Percentiles rank a stretch among this genome's conserved stretches.
Conservation (phyloP, 768 basidiomycete species). For the Kwoniella shandongensis region DNA sequence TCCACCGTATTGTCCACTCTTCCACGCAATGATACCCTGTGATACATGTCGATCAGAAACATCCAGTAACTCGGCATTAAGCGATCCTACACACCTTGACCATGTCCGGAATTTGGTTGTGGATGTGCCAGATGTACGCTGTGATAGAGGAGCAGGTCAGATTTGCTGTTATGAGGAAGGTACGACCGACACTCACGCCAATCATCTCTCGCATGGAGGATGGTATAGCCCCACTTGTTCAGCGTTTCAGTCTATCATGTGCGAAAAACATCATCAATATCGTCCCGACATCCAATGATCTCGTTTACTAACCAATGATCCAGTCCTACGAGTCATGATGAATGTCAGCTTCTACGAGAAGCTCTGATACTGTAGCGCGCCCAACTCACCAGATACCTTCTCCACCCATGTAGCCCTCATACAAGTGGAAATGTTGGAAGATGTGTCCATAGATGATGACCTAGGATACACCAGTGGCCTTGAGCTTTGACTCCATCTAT, state of each 20-base stretch:
- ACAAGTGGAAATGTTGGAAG: slow-evolving; percentile 15
- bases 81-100: slow-evolving; percentile 13
- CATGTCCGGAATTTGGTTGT: slow-evolving; percentile 23
- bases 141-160: neutral
- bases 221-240: slow-evolving; percentile 15
- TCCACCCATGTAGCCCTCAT: slow-evolving; percentile 21
- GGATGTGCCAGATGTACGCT: slow-evolving; percentile 20
- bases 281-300: too few species aligned
- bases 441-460: slow-evolving; percentile 19
- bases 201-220: slow-evolving; percentile 22
- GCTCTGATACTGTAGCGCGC: neutral
- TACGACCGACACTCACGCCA: slow-evolving; percentile 17
- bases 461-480: neutral
- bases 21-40: slow-evolving; percentile 17
- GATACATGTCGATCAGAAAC: neutral
- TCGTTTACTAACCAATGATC: neutral
- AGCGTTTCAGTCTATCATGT: slow-evolving; percentile 1
- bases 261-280: neutral
- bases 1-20: slow-evolving; percentile 13
- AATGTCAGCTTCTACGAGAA: too few species aligned
- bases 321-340: neutral
- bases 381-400: slow-evolving; percentile 21
- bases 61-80: neutral
- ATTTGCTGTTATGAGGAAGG: neutral
- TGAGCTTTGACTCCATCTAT: neutral